These are phyloP conservation scores for Pedinophyceae sp. DNA, from an alignment of 139 green algal species.

Conservation along the genomic window DNA sequence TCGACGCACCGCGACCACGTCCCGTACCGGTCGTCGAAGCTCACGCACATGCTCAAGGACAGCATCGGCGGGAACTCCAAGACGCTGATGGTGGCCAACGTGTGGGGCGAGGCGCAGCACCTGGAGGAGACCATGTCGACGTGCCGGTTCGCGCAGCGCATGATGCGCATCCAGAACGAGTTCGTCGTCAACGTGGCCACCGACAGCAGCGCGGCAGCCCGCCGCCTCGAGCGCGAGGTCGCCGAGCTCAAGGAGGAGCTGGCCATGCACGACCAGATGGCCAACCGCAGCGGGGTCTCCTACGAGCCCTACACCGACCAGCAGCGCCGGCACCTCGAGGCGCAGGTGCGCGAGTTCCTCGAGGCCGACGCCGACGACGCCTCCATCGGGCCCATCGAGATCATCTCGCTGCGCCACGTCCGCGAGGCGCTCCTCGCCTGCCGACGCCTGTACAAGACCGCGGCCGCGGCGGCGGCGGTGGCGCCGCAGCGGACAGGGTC, in stretches of 20 bases:
- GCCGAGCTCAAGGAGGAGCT: constrained; percentile 10
- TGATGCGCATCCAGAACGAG: constrained; percentile 11
- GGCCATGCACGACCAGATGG: constrained; percentile 8
- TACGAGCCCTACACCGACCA: constrained; percentile 3
- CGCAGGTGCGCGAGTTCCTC: not conserved
- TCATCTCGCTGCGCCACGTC: not conserved
- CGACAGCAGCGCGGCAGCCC: not conserved
- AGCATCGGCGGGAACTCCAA: constrained; percentile 1
- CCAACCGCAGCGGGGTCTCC: not conserved
- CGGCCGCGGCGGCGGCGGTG: too few relatives aligned
- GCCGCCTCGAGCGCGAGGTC: not conserved
- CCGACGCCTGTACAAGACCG: not conserved
- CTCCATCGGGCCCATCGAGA: not conserved
- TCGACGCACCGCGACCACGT: constrained; percentile 24
- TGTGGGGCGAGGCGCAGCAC: constrained; percentile 31
- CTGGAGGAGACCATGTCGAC: constrained; percentile 23
- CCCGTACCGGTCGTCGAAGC: constrained; percentile 30
- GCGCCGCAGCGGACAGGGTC: too few relatives aligned
- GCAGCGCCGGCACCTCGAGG: not conserved
- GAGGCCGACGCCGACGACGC: not conserved
- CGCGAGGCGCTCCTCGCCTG: not conserved
- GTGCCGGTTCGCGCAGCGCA: constrained; percentile 18
- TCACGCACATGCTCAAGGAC: constrained; percentile 50
- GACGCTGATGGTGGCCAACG: constrained; percentile 35
- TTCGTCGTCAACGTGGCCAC: constrained; percentile 8